Evolutionary conservation across 108 stramenopile genomes (phyloP), one percentile per base, ranked within the genome.

Genomic region (Pseudonitzschia multiseries): DNA sequence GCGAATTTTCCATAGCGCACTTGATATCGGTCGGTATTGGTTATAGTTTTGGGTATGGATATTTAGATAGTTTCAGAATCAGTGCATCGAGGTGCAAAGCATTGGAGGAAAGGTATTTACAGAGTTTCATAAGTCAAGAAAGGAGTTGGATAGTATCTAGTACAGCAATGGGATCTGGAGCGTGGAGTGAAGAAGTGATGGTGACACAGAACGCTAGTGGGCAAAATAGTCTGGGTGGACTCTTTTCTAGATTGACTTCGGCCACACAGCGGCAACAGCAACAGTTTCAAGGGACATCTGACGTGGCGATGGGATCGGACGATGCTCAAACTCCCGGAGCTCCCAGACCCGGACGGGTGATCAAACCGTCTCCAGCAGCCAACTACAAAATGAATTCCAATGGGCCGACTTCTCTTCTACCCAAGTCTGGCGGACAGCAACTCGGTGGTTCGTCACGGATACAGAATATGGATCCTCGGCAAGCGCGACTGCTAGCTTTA

Each of bases 21-120:
- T 52, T 81, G 24, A 43, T 92, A 54, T 84, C 88, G 32, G 84
- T 92, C 74, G 91, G 87, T 1, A 74, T 92, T 31, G 94, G 94
- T 18, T 89, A 92, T 77, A 80, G 82, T 3, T 87, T 85, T 65
- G 89, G 70, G n/a, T 20, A 61, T 26, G 68, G 73, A n/a, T 76
- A 75, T 27, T 40, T 87, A 44, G 83, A 87, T 65, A 5, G 27
- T 2, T 44, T 79, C 32, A 84, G 76, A 68, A 24, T 72, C 29
- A 71, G 68, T 32, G 48, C 40, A 36, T n/a, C 76, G 5, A 51
- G 69, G 68, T 73, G 73, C 32, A 71, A 74, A 52, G 57, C 65
- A 57, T 87, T 82, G 84, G 87, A 87, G 65, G 77, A 81, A 24
- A 81, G 65, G 20, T 57, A 64, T 22, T 41, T 87, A 33, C 54